These are phyloP conservation scores for Penicillium sclerotiorum DNA, from an alignment of 2,329 filamentous ascomycete species.

Conservation along the genomic window DNA sequence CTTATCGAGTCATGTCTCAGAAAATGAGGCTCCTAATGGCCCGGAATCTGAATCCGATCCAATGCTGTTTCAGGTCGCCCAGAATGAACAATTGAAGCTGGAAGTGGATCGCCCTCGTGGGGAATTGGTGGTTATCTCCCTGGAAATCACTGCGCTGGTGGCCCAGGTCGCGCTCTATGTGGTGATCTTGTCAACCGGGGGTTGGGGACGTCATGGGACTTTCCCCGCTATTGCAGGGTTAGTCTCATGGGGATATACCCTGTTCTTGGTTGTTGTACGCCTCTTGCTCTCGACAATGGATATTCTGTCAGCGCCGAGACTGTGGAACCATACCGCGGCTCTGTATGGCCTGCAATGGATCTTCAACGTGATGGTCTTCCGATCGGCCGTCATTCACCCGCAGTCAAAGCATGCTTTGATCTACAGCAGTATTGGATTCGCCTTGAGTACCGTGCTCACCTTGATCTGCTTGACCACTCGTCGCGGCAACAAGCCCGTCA, in stretches of 20 bases:
- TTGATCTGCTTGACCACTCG: conserved; percentile 77
- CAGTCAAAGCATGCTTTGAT: conserved; percentile 63
- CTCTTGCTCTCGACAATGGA: conserved; percentile 63
- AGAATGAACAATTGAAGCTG: conserved; percentile 51
- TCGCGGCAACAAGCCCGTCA: conserved; percentile 86
- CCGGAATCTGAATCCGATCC: conserved; percentile 38
- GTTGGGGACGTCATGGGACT: conserved; percentile 61
- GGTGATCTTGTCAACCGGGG: conserved; percentile 62
- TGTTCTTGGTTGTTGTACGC: conserved; percentile 72
- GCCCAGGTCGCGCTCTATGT: conserved; percentile 72
- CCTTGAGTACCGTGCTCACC: conserved; percentile 72
- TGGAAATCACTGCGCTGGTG: conserved; percentile 76
- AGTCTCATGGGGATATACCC: conserved; percentile 77
- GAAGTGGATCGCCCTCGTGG: conserved; percentile 75
- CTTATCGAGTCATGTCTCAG: conserved; percentile 36
- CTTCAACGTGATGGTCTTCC: conserved; percentile 74
- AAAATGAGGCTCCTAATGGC: conserved; percentile 60
- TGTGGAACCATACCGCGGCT: conserved; percentile 91
- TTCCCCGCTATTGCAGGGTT: conserved; percentile 68
- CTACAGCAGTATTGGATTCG: conserved; percentile 73
- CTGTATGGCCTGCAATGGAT: conserved; percentile 86
- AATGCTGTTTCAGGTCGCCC: conserved; percentile 58
- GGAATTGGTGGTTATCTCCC: conserved; percentile 67
- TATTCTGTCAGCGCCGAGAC: conserved; percentile 68
- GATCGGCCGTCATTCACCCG: conserved; percentile 80